Conservation (phyloP, 768 basidiomycete genomes). For the Royoungia palumana region DNA sequence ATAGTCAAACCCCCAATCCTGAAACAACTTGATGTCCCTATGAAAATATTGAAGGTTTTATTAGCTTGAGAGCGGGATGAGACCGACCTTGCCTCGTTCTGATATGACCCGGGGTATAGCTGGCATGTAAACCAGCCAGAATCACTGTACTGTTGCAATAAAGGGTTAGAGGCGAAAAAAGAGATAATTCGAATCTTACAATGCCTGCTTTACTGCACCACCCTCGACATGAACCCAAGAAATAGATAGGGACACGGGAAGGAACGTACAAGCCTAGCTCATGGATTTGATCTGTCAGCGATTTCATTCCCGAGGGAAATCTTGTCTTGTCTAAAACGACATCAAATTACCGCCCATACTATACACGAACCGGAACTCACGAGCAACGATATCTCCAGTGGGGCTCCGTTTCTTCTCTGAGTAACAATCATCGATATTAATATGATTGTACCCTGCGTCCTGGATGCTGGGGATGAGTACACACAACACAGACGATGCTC, state of each 20-base stretch:
- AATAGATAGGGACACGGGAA: not conserved
- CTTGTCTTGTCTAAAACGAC: constrained; percentile 39
- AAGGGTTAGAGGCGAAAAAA: constrained; percentile 2
- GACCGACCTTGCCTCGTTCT: constrained; percentile 54
- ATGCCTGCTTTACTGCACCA: constrained; percentile 55
- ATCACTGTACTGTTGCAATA: constrained; percentile 52
- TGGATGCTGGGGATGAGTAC: constrained; percentile 20
- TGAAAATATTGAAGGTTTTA: not conserved
- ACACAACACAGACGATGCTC: not conserved
- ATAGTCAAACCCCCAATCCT: constrained; percentile 64
- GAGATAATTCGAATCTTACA: constrained; percentile 34
- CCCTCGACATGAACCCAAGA: not conserved
- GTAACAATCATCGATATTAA: constrained; percentile 67
- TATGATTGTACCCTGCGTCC: constrained; percentile 56
- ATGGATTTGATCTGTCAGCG: constrained; percentile 54
- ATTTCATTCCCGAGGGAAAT: constrained; percentile 59
- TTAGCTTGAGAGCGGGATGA: not conserved
- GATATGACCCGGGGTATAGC: constrained; percentile 61
- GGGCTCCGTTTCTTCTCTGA: constrained; percentile 52
- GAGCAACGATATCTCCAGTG: constrained; percentile 53
- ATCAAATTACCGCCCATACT: not conserved
- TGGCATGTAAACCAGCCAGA: constrained; percentile 69
- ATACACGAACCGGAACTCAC: constrained; percentile 26
- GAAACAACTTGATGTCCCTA: constrained; percentile 57
- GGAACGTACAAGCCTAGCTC: constrained; percentile 50